A percentile compares a stretch with the other conserved stretches of the same genome.
These are phyloP conservation scores for Cladosporium phlei DNA, from an alignment of 2,329 filamentous ascomycete genomes.

Conservation along the genomic window DNA sequence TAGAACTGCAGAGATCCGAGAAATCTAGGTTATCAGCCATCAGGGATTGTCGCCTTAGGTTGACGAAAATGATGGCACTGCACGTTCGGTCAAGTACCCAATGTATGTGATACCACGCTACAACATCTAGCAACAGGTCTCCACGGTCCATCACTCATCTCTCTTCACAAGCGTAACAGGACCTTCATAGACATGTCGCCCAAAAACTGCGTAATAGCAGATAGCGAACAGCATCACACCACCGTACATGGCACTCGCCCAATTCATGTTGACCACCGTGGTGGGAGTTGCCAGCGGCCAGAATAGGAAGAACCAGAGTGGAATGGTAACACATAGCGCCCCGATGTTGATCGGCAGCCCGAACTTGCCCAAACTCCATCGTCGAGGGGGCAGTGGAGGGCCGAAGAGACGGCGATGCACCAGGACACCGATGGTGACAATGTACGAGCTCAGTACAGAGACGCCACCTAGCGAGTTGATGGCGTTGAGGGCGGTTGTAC, in stretches of 20 bases:
- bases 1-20: no score
- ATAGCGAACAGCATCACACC: slow-evolving; percentile 15
- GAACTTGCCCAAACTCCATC: slow-evolving; percentile 19
- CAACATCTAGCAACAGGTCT: no score
- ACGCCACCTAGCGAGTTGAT: slow-evolving; percentile 15
- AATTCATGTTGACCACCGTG: slow-evolving; percentile 10
- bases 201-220: slow-evolving; percentile 18
- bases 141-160: not conserved
- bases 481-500: slow-evolving; percentile 11
- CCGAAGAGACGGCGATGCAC: slow-evolving; percentile 15
- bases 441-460: slow-evolving; percentile 16
- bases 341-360: slow-evolving; percentile 21
- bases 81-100: no score
- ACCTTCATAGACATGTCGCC: slow-evolving; percentile 18
- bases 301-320: slow-evolving; percentile 25
- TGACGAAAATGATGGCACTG: no score
- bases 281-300: slow-evolving; percentile 17
- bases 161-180: slow-evolving; percentile 15
- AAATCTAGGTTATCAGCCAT: no score
- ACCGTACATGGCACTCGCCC: slow-evolving; percentile 13
- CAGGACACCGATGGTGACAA: slow-evolving; percentile 16
- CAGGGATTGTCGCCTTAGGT: no score
- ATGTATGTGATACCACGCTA: no score
- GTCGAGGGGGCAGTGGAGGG: slow-evolving; percentile 12
- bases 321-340: slow-evolving; percentile 7